Conservation (phyloP, 371 early-diverging fungal species). For the Apophysomyces sp. region DNA sequence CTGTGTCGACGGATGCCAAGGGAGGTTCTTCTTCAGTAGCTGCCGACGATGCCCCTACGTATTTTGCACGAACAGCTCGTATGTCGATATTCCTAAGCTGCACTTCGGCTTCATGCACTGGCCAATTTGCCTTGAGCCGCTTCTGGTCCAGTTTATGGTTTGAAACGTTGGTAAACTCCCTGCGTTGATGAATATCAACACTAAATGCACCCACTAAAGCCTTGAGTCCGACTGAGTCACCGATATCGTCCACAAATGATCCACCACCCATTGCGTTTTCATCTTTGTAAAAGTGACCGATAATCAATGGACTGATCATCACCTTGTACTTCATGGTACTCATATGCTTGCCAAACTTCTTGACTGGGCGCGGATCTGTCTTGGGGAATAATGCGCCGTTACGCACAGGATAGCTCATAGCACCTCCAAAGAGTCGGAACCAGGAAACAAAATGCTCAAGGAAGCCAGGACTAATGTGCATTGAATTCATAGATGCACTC, state of each 20-base stretch:
- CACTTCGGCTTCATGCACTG: constrained; percentile 48
- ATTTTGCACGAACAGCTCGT: constrained; percentile 37
- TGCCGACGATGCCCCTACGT: constrained; percentile 1
- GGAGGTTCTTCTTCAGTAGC: not conserved
- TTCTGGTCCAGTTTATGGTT: constrained; percentile 32
- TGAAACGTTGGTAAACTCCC: constrained; percentile 30
- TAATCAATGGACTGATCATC: constrained; percentile 30
- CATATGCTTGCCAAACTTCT: constrained; percentile 44
- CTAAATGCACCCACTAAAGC: constrained; percentile 40
- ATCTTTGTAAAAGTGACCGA: constrained; percentile 44
- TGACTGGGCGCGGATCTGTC: constrained; percentile 19
- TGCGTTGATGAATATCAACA: constrained; percentile 49
- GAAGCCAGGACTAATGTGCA: constrained; percentile 45
- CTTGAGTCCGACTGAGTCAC: constrained; percentile 46
- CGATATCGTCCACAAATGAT: constrained; percentile 20
- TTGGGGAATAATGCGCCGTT: constrained; percentile 41
- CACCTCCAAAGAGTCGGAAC: constrained; percentile 45
- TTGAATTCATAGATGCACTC: constrained; percentile 35
- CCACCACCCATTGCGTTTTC: constrained; percentile 21
- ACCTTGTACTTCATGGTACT: constrained; percentile 52
- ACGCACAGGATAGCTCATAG: constrained; percentile 44
- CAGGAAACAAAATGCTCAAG: constrained; percentile 39
- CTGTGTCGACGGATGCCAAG: not conserved
- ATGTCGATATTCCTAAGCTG: constrained; percentile 48
- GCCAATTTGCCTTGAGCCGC: constrained; percentile 47